phyloP scores from a whole-genome alignment of 257 asterid species.

The Solanum rostratum region DNA sequence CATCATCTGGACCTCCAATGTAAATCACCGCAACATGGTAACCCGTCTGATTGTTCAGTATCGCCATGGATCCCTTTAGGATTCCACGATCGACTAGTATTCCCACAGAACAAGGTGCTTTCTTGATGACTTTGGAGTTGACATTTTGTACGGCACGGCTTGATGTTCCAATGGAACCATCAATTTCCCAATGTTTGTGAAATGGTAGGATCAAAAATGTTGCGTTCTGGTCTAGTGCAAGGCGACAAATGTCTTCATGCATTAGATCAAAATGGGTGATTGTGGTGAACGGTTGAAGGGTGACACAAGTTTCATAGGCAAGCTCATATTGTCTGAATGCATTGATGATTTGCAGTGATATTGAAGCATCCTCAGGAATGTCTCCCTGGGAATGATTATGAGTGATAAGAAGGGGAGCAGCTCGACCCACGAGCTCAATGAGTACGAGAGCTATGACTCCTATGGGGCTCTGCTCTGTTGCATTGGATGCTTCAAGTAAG shows the following conservation, averaged over 20 bases:
- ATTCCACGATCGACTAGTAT: constrained; percentile 54
- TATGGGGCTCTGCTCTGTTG: constrained; percentile 47
- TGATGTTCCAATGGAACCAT: constrained; percentile 47
- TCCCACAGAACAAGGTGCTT: constrained; percentile 64
- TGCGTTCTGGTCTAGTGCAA: constrained; percentile 45
- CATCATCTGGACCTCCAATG: constrained; percentile 73
- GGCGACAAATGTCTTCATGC: constrained; percentile 53
- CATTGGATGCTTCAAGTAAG: constrained; percentile 58
- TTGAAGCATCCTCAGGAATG: constrained; percentile 28
- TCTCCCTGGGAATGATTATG: constrained; percentile 43
- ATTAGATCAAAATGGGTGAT: constrained; percentile 35
- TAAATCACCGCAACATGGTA: constrained; percentile 50
- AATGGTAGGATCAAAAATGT: constrained; percentile 54
- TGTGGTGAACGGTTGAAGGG: constrained; percentile 42
- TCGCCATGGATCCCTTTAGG: constrained; percentile 30
- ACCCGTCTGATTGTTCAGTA: constrained; percentile 28
- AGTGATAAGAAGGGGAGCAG: constrained; percentile 58
- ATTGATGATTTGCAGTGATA: constrained; percentile 45
- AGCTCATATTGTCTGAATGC: constrained; percentile 65
- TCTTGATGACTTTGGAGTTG: constrained; percentile 46
- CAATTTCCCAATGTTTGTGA: constrained; percentile 73
- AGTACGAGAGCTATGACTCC: constrained; percentile 53
- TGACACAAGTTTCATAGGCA: constrained; percentile 39
- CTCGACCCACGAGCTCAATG: constrained; percentile 59
- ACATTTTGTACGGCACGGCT: constrained; percentile 35